A percentile compares a stretch with the other conserved stretches of the same genome.
These are phyloP conservation scores for Tetrapisispora nanseiensis DNA, from an alignment of 805 yeast species.

Conservation along the genomic window DNA sequence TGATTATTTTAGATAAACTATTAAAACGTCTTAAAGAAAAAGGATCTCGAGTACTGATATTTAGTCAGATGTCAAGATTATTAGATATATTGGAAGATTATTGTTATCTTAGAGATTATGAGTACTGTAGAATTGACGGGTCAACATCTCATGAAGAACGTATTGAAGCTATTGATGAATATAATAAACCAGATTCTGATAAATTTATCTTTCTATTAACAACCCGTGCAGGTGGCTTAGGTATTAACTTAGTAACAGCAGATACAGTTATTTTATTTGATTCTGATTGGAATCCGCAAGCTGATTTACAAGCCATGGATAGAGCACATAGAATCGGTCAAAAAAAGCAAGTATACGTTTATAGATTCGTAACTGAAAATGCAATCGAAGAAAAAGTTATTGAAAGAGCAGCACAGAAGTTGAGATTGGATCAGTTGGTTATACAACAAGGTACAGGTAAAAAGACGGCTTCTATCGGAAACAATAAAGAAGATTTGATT, in stretches of 20 bases:
- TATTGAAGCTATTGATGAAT: slow-evolving; percentile 85
- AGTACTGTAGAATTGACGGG: slow-evolving; percentile 90
- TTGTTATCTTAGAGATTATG: slow-evolving; percentile 72
- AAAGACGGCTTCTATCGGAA: slow-evolving; percentile 31
- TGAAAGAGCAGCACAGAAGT: slow-evolving; percentile 91
- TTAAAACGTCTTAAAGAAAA: slow-evolving; percentile 57
- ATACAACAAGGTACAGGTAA: slow-evolving; percentile 77
- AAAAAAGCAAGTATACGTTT: slow-evolving; percentile 89
- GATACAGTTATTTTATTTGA: slow-evolving; percentile 83
- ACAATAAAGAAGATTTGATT: slow-evolving; percentile 70
- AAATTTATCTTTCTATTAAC: slow-evolving; percentile 81
- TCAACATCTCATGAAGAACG: slow-evolving; percentile 89
- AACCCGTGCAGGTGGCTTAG: slow-evolving; percentile 95
- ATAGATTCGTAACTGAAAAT: slow-evolving; percentile 85
- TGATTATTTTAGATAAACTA: slow-evolving; percentile 79
- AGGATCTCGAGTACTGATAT: slow-evolving; percentile 85
- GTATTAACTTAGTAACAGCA: slow-evolving; percentile 86
- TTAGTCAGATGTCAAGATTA: slow-evolving; percentile 88
- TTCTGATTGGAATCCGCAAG: slow-evolving; percentile 98
- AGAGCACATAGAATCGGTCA: slow-evolving; percentile 97
- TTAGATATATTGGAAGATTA: slow-evolving; percentile 88
- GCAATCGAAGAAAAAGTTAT: slow-evolving; percentile 94
- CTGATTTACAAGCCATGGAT: slow-evolving; percentile 96
- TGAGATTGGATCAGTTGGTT: slow-evolving; percentile 86
- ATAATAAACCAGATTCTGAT: slow-evolving; percentile 68